Conservation (phyloP, 148 eudicot genomes). For the Rhododendron ferrugineum region DNA sequence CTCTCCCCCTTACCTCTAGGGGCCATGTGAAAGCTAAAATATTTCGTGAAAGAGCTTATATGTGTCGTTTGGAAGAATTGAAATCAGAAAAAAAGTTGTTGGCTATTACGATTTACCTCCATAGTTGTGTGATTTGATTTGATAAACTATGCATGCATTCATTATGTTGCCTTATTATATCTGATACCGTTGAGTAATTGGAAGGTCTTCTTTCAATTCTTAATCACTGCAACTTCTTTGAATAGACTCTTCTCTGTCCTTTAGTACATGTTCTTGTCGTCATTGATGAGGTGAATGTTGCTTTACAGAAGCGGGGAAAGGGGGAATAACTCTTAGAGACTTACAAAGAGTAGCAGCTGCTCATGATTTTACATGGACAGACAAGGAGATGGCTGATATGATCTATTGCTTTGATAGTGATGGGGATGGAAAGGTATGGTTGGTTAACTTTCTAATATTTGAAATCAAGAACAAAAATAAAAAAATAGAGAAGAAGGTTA, state of each 20-base stretch:
- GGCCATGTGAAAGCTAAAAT: not conserved
- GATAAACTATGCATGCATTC: not conserved
- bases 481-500: not conserved
- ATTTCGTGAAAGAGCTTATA: not conserved
- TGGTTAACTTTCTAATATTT: not conserved
- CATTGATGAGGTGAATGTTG: conserved; percentile 14
- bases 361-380: conserved; percentile 88
- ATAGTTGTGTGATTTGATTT: not conserved
- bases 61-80: not conserved
- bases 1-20: not conserved
- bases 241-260: conserved; percentile 1
- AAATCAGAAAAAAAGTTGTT: not conserved
- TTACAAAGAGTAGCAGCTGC: conserved; percentile 54
- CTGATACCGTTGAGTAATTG: not conserved
- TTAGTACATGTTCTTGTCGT: not conserved
- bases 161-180: not conserved
- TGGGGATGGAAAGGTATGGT: conserved; percentile 71
- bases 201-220: not conserved
- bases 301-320: conserved; percentile 74
- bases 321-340: conserved; percentile 59
- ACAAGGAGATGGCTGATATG: conserved; percentile 83
- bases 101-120: not conserved
- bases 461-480: not conserved
- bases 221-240: not conserved
- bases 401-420: conserved; percentile 63